Evolutionary conservation across 2,329 filamentous ascomycete genomes (phyloP).

Genomic region (Aspergillus sp.): DNA sequence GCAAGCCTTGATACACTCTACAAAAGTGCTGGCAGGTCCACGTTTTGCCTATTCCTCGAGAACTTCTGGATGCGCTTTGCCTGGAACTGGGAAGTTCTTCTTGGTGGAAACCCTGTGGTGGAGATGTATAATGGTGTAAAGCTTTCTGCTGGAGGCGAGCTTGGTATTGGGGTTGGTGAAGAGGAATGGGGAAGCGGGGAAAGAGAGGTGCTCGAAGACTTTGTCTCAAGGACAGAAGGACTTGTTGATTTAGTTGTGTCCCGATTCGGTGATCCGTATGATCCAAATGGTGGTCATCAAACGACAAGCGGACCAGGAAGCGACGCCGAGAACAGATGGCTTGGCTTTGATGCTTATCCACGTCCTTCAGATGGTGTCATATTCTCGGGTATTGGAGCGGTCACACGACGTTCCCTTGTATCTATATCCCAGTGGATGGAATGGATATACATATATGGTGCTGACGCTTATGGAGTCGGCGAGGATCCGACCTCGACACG

Average conservation of each 20-base stretch:
- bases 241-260: slow-evolving; percentile 86
- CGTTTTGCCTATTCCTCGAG: slow-evolving; percentile 71
- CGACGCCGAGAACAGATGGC: slow-evolving; percentile 58
- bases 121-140: slow-evolving; percentile 82
- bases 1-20: slow-evolving; percentile 71
- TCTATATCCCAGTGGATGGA: slow-evolving; percentile 84
- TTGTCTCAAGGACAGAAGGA: slow-evolving; percentile 75
- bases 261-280: slow-evolving; percentile 68
- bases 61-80: slow-evolving; percentile 77
- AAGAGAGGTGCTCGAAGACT: slow-evolving; percentile 87
- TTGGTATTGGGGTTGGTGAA: slow-evolving; percentile 91
- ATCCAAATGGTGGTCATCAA: slow-evolving; percentile 25
- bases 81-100: slow-evolving; percentile 76
- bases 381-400: slow-evolving; percentile 75
- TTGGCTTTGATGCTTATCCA: slow-evolving; percentile 69
- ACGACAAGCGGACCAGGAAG: slow-evolving; percentile 15
- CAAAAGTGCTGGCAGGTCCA: slow-evolving; percentile 60
- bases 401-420: slow-evolving; percentile 70
- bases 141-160: slow-evolving; percentile 82
- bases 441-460: slow-evolving; percentile 79
- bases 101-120: slow-evolving; percentile 83
- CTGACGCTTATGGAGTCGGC: slow-evolving; percentile 78
- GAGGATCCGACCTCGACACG: slow-evolving; percentile 73
- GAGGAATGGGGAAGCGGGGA: slow-evolving; percentile 94
- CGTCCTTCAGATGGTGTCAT: slow-evolving; percentile 77